Conservation (phyloP, 2,329 filamentous ascomycete species). For the Cyphellophora europaea region DNA sequence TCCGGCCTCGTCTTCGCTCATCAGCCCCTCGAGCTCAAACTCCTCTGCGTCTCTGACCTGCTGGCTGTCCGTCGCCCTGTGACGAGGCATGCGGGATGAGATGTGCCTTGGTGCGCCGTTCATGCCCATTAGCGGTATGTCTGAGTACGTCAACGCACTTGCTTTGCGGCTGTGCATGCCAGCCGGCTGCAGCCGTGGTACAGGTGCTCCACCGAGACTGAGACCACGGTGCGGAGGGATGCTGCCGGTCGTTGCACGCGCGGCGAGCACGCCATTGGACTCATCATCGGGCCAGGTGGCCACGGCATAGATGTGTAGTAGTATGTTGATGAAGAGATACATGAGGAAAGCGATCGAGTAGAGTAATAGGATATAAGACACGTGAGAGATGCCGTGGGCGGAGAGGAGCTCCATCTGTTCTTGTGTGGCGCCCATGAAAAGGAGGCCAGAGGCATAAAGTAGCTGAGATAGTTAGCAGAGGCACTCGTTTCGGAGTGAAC, state of each 20-base stretch:
- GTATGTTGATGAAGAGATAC: slow-evolving; percentile 84
- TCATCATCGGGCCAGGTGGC: slow-evolving; percentile 37
- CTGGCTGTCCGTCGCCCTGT: slow-evolving; percentile 22
- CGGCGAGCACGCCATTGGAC: slow-evolving; percentile 12
- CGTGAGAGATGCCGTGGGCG: slow-evolving; percentile 68
- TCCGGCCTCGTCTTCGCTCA: slow-evolving; percentile 68
- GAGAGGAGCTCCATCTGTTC: slow-evolving; percentile 82
- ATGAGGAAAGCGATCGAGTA: slow-evolving; percentile 84
- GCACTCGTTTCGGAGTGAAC: background rate
- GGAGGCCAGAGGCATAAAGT: slow-evolving; percentile 81
- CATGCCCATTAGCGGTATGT: slow-evolving; percentile 1
- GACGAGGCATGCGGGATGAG: slow-evolving; percentile 12
- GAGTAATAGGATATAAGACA: slow-evolving; percentile 84
- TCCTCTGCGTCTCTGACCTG: slow-evolving; percentile 74
- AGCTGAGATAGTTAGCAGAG: slow-evolving; percentile 47
- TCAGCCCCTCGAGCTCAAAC: slow-evolving; percentile 85
- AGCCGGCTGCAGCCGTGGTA: slow-evolving; percentile 1
- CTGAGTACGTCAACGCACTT: slow-evolving; percentile 15
- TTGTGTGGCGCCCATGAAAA: slow-evolving; percentile 96
- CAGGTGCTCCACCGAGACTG: slow-evolving; percentile 8
- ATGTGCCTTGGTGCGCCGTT: slow-evolving; percentile 4
- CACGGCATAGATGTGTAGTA: slow-evolving; percentile 74
- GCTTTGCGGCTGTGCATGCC: slow-evolving; percentile 13
- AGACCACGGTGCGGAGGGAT: slow-evolving; percentile 2
- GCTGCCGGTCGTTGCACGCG: background rate